These are phyloP conservation scores for Brassica cretica DNA, from an alignment of 345 rosid species.

Conservation along the genomic window DNA sequence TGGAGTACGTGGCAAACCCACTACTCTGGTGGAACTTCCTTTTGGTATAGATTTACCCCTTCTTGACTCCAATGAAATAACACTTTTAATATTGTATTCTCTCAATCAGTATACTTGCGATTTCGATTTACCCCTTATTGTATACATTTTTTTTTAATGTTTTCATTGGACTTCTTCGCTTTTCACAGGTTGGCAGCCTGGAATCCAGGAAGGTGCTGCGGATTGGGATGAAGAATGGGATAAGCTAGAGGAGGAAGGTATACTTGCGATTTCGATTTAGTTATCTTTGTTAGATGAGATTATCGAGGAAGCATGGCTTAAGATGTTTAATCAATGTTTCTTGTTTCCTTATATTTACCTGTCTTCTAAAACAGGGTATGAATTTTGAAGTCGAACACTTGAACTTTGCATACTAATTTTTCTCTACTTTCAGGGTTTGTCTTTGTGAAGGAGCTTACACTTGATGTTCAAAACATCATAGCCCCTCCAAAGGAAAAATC, in stretches of 20 bases:
- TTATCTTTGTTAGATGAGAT: background rate
- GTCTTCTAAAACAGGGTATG: background rate
- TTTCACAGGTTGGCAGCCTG: conserved; percentile 88
- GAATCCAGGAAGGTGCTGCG: conserved; percentile 88
- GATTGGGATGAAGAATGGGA: conserved; percentile 99
- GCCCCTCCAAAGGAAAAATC: conserved; percentile 84
- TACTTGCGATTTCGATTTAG: too few species aligned
- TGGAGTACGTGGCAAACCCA: conserved; percentile 89
- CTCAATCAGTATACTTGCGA: background rate
- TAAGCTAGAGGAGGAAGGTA: conserved; percentile 83
- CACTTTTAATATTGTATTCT: background rate
- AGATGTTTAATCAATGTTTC: conserved; percentile 5
- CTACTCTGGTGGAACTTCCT: conserved; percentile 85
- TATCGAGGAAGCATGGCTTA: conserved; percentile 22
- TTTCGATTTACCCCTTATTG: too few species aligned
- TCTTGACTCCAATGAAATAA: conserved; percentile 23
- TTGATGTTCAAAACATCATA: conserved; percentile 81
- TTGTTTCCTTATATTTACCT: background rate
- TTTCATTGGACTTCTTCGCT: conserved; percentile 11
- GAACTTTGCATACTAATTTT: conserved; percentile 15
- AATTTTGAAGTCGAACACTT: background rate
- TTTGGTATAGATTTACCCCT: conserved; percentile 59
- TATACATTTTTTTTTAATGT: conserved; percentile 11
- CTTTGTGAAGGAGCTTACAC: conserved; percentile 90
- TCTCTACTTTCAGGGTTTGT: conserved; percentile 60